These are phyloP conservation scores for Ceratobasidium sp. DNA, from an alignment of 1,284 basidiomycete genomes.

Conservation along the genomic window DNA sequence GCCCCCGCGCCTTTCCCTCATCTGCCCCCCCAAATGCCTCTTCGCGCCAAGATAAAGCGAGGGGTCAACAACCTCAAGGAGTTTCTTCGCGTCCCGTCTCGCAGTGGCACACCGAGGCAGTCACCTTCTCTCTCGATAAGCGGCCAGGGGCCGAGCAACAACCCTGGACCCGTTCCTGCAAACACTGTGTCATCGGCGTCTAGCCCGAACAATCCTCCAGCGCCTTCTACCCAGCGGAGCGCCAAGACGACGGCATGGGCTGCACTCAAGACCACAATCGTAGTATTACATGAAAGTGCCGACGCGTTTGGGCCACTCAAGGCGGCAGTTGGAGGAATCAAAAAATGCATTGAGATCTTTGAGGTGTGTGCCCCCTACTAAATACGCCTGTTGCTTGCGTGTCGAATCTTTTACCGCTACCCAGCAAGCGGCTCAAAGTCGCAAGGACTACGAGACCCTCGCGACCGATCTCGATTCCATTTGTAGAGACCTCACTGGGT, in stretches of 20 bases:
- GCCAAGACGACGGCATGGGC: too few species aligned
- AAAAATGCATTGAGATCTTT: slow-evolving; percentile 1
- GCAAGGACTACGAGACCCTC: not conserved
- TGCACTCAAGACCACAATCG: not conserved
- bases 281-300: not conserved
- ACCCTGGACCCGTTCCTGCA: too few species aligned
- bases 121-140: too few species aligned
- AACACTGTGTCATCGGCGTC: too few species aligned
- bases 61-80: too few species aligned
- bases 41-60: slow-evolving; percentile 6
- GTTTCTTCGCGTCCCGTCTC: too few species aligned
- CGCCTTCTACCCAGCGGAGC: too few species aligned
- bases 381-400: not conserved
- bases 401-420: not conserved
- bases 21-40: too few species aligned
- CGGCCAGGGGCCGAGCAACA: too few species aligned
- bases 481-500: not conserved
- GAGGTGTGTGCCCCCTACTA: not conserved
- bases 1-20: too few species aligned
- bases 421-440: not conserved
- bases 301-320: slow-evolving; percentile 1
- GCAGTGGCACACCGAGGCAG: too few species aligned
- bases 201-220: too few species aligned
- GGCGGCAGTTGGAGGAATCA: not conserved
- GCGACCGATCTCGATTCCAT: not conserved